Conservation (phyloP, 140 eudicot genomes). For the Anethum foeniculum region DNA sequence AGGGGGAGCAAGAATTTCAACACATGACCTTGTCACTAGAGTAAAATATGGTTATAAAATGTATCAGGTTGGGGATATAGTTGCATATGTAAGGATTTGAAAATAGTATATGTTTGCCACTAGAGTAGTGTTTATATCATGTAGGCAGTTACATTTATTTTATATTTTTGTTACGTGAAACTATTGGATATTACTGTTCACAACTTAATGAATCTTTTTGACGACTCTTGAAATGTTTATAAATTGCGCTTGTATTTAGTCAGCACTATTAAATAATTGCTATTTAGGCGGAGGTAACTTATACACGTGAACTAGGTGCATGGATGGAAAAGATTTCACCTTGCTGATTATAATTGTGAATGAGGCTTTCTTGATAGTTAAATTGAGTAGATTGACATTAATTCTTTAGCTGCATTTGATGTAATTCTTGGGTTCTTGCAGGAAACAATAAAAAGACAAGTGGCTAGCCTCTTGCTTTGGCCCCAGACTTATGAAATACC, state of each 20-base stretch:
- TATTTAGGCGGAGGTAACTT: background rate
- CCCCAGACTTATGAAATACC: constrained; percentile 59
- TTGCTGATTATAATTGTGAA: background rate
- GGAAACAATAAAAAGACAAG: constrained; percentile 53
- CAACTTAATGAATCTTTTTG: background rate
- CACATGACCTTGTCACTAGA: background rate
- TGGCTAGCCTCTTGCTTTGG: constrained; percentile 63
- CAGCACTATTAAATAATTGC: background rate
- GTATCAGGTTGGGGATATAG: background rate
- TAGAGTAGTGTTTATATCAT: background rate
- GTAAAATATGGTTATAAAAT: background rate
- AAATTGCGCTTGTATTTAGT: background rate
- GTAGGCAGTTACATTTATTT: background rate
- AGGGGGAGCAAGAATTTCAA: background rate
- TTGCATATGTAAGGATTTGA: background rate
- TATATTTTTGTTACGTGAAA: background rate
- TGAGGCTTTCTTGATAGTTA: background rate
- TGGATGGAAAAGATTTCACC: background rate
- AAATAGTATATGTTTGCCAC: background rate
- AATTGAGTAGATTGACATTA: background rate
- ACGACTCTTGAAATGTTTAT: background rate
- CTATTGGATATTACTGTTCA: background rate
- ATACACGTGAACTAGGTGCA: background rate
- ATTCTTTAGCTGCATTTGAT: constrained; percentile 18
- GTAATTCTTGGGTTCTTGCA: constrained; percentile 25